Evolutionary conservation across 441 rosid genomes (phyloP), one percentile per base, ranked within the genome.

Genomic region (Manihot esculenta): DNA sequence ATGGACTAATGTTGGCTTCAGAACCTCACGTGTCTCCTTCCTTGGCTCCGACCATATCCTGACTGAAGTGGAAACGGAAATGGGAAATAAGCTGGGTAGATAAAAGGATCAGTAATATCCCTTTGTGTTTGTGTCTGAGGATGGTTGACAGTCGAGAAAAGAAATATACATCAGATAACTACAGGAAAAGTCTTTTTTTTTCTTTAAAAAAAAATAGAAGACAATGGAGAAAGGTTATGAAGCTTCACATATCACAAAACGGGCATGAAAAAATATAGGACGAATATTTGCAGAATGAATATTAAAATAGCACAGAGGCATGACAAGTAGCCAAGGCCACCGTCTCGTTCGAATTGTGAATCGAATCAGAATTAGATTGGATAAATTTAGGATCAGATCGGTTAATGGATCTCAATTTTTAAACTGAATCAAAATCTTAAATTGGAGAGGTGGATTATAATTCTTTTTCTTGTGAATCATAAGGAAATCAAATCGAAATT

Each of bases 81-180:
- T 24, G 99, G 80, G 80, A 82, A 79, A 80, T 88, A 94, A 20
- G 96, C 69, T 1, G 96, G 97, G 68, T 85, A 90, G n/a, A 87
- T 71, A 18, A 82, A 71, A 30, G 74, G 70, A 66, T 76, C 80
- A 50, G 74, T 72, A 68, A 77, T 81, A 41, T 74, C 83, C 80
- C 78, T 83, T 74, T 76, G 83, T 14, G 82, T 59, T 73, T 87
- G 92, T 57, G 68, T 76, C 35, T 74, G 82, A 10, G 72, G 64
- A 62, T 79, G 81, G 62, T 80, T 80, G 49, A 44, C 75, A 35
- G 85, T 45, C 54, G 76, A 79, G 38, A 89, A 75, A 69, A 56
- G n/a, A 50, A 51, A 55, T 41, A 50, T 11, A 33, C 38, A 58
- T 71, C 50, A 72, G 44, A 35, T 47, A 45, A 17, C 20, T 18